Evolutionary conservation across 495 filamentous ascomycete genomes (phyloP), one percentile per base, ranked within the genome.

Genomic region (Penicillium taxi): DNA sequence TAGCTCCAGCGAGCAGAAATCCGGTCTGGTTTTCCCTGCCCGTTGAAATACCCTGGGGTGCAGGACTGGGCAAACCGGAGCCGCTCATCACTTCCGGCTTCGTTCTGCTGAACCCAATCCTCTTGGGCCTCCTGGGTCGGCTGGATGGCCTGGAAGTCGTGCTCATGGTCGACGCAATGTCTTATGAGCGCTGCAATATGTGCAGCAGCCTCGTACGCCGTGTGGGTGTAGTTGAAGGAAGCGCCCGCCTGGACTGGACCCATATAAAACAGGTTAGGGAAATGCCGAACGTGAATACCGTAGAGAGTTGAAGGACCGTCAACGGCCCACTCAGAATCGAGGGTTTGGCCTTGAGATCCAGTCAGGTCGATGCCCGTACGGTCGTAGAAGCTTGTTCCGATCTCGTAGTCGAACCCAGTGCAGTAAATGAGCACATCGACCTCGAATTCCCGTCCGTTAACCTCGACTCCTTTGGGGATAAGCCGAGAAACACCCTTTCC

Each of bases 221-320:
- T 53, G 36, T 58, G 61, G 6, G 50, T 32, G 30, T 61, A 63
- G 51, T 73, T 78, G 4, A 58, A 52, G 26, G 44, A 57, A 14
- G 42, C 42, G 1, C 18, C 23, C 0, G 54, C 44, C 51, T 80
- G 76, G 11, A 42, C 20, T 1, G 56, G 39, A 6, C 63, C 61
- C 0, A 56, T 34, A 35, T 66, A 62, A 54, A 77, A 78, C 8
- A 75, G 38, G 41, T 76, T 78, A 15, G 74, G 74, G 44, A 75
- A 78, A 5, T 64, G 59, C 38, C 45, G 44, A 28, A 44, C 55
- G 5, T 52, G 42, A 2, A 67, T 48, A 8, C 73, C 74, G 51
- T 77, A 69, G 18, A 75, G 55, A 0, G 72, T 75, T 14, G 38
- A 34, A 22, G 19, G 13, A 0, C 38, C 44, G 9, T n/a, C 3